Conservation (phyloP, 306 rosid genomes). For the Glycine tomentella region DNA sequence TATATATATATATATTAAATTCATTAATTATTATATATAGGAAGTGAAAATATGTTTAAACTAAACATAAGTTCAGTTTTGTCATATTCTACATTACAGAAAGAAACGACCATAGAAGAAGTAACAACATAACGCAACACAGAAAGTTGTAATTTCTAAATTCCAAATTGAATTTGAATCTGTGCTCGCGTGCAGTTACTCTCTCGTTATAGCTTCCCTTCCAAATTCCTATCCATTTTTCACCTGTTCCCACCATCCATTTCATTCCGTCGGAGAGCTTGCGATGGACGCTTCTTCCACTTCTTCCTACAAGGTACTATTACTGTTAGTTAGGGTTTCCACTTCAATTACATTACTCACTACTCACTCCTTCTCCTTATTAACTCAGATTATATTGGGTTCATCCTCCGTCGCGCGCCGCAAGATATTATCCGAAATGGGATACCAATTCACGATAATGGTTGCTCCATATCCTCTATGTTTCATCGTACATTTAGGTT, state of each 20-base stretch:
- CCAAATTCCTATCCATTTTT: not conserved
- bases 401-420: constrained; percentile 76
- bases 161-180: not conserved
- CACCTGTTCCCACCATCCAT: constrained; percentile 19
- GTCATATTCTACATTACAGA: too few relatives aligned
- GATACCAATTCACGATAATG: constrained; percentile 71
- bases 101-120: too few relatives aligned
- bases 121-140: too few relatives aligned
- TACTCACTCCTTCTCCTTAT: not conserved
- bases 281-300: constrained; percentile 50
- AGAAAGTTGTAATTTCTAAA: too few relatives aligned
- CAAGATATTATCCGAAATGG: constrained; percentile 80
- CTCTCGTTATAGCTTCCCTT: not conserved
- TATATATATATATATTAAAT: too few relatives aligned
- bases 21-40: too few relatives aligned
- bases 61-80: too few relatives aligned
- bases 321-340: constrained; percentile 54
- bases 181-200: not conserved
- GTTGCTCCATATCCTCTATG: constrained; percentile 54
- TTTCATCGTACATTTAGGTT: not conserved
- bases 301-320: constrained; percentile 54
- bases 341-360: not conserved
- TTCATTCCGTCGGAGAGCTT: not conserved
- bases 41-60: too few relatives aligned
- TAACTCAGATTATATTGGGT: constrained; percentile 72